These are phyloP conservation scores for Phytophthora fragariae DNA, from an alignment of 352 stramenopile species.

Conservation along the genomic window DNA sequence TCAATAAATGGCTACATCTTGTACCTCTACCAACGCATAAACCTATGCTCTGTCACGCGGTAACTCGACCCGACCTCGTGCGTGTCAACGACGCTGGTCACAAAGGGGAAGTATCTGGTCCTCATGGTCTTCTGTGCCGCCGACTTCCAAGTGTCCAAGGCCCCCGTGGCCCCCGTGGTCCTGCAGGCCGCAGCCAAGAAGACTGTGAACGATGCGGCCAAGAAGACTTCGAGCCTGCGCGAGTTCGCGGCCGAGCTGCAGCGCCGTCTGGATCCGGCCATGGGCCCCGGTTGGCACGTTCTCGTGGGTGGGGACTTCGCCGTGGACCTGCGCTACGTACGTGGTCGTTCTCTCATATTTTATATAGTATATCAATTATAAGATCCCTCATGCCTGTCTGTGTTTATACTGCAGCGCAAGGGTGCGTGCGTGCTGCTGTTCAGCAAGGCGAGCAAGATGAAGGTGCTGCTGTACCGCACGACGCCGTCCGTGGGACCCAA, in stretches of 20 bases:
- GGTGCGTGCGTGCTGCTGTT: constrained; percentile 70
- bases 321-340: constrained; percentile 82
- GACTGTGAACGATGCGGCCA: constrained; percentile 60
- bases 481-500: constrained; percentile 44
- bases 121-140: constrained; percentile 60
- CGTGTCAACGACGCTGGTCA: not conserved
- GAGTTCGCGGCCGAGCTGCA: constrained; percentile 61
- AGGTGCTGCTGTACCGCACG: constrained; percentile 79
- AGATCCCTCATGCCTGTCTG: constrained; percentile 1
- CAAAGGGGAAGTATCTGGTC: constrained; percentile 4
- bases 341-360: constrained; percentile 14
- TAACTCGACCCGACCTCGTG: not conserved
- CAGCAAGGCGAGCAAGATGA: constrained; percentile 69
- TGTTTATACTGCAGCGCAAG: constrained; percentile 55
- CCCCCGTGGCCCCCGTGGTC: constrained; percentile 49
- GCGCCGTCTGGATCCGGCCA: constrained; percentile 47
- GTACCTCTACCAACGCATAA: not conserved
- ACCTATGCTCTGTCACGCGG: not conserved
- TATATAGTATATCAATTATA: constrained; percentile 7
- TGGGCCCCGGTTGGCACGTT: constrained; percentile 76
- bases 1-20: not conserved
- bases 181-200: constrained; percentile 56
- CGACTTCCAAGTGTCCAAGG: constrained; percentile 72
- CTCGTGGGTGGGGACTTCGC: constrained; percentile 73
- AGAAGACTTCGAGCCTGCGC: constrained; percentile 64